These are phyloP conservation scores for Silene noctiflora DNA, from an alignment of 179 eudicot species.

Conservation along the genomic window DNA sequence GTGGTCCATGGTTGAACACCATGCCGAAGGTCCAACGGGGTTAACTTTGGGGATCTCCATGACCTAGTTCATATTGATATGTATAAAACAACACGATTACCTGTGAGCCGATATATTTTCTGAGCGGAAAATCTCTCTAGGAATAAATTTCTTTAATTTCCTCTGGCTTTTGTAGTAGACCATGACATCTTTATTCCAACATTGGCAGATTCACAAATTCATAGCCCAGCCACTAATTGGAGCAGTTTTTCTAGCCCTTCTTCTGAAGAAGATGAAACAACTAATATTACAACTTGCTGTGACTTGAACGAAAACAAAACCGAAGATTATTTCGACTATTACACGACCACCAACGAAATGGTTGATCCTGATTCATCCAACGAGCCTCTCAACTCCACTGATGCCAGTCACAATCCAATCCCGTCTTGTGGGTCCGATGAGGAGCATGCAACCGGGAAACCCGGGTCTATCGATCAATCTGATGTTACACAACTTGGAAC, in stretches of 20 bases:
- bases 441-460: slow-evolving; percentile 29
- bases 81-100: too few relatives aligned
- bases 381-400: slow-evolving; percentile 16
- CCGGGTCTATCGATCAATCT: slow-evolving; percentile 5
- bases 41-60: too few relatives aligned
- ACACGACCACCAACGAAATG: slow-evolving; percentile 25
- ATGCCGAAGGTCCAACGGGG: too few relatives aligned
- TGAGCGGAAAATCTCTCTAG: neutral
- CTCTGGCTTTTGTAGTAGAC: slow-evolving; percentile 12
- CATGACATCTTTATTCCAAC: slow-evolving; percentile 13
- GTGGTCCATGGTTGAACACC: too few relatives aligned
- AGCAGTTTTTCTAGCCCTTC: slow-evolving; percentile 75
- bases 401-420: slow-evolving; percentile 24
- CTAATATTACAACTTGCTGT: slow-evolving; percentile 36
- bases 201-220: slow-evolving; percentile 38
- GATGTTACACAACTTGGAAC: too few relatives aligned
- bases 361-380: slow-evolving; percentile 22
- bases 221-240: slow-evolving; percentile 42
- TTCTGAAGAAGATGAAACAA: slow-evolving; percentile 66
- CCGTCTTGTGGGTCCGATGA: slow-evolving; percentile 34
- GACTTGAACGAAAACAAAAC: slow-evolving; percentile 31
- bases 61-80: too few relatives aligned
- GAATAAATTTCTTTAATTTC: neutral
- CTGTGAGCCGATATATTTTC: too few relatives aligned
- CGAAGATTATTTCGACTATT: slow-evolving; percentile 30